phyloP scores from a whole-genome alignment of 495 filamentous ascomycete species.

The Penicillium atrosanguineum region DNA sequence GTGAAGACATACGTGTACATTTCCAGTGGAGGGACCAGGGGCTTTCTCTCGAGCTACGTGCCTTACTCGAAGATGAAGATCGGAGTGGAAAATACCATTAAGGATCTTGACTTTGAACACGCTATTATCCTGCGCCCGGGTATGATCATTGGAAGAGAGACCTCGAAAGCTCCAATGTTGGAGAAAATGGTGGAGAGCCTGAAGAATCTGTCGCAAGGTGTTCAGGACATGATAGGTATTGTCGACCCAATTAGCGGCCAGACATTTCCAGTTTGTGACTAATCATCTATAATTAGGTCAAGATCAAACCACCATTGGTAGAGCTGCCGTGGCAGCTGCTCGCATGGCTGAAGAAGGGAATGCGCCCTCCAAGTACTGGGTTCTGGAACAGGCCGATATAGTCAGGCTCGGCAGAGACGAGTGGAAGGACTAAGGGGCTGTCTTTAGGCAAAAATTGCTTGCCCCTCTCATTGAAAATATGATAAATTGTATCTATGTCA shows the following conservation, averaged over 20 bases:
- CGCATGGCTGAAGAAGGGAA: conserved; percentile 32
- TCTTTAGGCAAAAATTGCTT: not conserved
- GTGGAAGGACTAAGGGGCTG: conserved; percentile 28
- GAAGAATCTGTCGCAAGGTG: conserved; percentile 22
- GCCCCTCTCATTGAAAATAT: too few relatives aligned
- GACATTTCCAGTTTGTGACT: not conserved
- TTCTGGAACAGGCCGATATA: conserved; percentile 35
- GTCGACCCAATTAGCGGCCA: not conserved
- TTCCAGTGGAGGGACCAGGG: conserved; percentile 36
- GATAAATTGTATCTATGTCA: too few relatives aligned
- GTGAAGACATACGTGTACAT: conserved; percentile 50
- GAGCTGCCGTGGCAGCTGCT: conserved; percentile 37
- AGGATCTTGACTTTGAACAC: conserved; percentile 36
- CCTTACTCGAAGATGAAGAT: conserved; percentile 43
- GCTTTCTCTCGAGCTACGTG: conserved; percentile 21
- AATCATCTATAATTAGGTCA: conserved; percentile 20
- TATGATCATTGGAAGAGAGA: conserved; percentile 38
- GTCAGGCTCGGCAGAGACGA: conserved; percentile 33
- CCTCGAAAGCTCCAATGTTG: conserved; percentile 26
- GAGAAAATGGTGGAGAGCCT: conserved; percentile 29
- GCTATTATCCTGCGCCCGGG: conserved; percentile 37
- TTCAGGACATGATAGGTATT: conserved; percentile 36
- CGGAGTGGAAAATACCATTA: conserved; percentile 38
- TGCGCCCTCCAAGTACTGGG: conserved; percentile 35
- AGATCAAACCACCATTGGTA: conserved; percentile 34